These are phyloP conservation scores for Cercospora sp. DNA, from an alignment of 2,329 filamentous ascomycete genomes.

Conservation along the genomic window DNA sequence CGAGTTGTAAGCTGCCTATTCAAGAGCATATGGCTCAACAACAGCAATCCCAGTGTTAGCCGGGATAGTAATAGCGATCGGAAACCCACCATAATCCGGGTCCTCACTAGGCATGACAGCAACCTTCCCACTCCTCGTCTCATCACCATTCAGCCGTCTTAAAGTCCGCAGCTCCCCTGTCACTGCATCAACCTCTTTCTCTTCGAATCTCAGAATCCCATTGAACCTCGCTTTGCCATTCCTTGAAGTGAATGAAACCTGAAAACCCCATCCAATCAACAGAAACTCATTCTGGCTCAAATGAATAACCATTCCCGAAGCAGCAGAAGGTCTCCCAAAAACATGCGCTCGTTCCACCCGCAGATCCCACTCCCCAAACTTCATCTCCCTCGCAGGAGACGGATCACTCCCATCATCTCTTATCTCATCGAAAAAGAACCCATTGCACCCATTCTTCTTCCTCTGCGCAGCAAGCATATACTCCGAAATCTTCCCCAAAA, in stretches of 20 bases:
- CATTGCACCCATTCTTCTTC: conserved; percentile 38
- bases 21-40: background rate
- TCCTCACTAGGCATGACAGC: conserved; percentile 59
- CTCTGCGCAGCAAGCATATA: conserved; percentile 46
- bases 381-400: conserved; percentile 35
- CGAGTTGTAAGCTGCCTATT: background rate
- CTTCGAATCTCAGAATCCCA: conserved; percentile 46
- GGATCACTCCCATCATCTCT: conserved; percentile 34
- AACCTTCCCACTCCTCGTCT: conserved; percentile 51
- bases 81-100: conserved; percentile 58
- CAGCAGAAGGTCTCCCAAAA: conserved; percentile 47
- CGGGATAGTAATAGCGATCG: conserved; percentile 57
- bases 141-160: conserved; percentile 47
- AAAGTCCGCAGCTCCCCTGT: conserved; percentile 42
- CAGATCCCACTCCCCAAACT: conserved; percentile 42
- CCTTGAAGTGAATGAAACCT: conserved; percentile 39
- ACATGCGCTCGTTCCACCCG: conserved; percentile 49
- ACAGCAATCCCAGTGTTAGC: conserved; percentile 52
- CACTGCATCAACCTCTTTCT: conserved; percentile 42
- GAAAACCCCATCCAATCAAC: conserved; percentile 50
- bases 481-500: conserved; percentile 40
- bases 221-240: conserved; percentile 43
- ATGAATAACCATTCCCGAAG: conserved; percentile 48
- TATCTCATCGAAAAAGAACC: conserved; percentile 49
- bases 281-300: conserved; percentile 44